Evolutionary conservation across 2,329 filamentous ascomycete species (phyloP).

Genomic region (Amesomyces nigricolor): DNA sequence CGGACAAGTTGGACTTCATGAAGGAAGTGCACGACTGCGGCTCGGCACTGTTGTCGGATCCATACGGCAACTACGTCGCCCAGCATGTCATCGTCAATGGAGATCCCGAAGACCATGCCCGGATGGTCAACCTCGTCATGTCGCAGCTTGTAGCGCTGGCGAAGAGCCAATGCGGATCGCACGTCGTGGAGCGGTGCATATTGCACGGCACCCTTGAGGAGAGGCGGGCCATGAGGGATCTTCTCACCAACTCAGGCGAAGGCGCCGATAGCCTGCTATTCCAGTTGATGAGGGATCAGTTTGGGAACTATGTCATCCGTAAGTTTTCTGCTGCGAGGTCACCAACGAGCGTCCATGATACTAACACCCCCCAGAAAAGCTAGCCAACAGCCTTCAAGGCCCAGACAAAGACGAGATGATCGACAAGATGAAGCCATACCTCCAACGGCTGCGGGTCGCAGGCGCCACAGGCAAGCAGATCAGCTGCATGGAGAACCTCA

Average conservation of each 20-base stretch:
- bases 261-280: conserved; percentile 67
- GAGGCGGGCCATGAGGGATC: conserved; percentile 60
- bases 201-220: conserved; percentile 64
- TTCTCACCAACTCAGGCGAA: conserved; percentile 53
- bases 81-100: conserved; percentile 86
- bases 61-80: conserved; percentile 93
- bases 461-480: conserved; percentile 60
- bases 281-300: conserved; percentile 80
- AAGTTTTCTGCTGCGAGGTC: conserved; percentile 41
- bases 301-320: conserved; percentile 96
- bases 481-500: conserved; percentile 55
- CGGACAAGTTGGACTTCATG: conserved; percentile 67
- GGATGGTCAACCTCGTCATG: conserved; percentile 69
- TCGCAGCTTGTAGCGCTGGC: conserved; percentile 68
- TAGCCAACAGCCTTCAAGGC: conserved; percentile 59
- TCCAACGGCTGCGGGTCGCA: conserved; percentile 57
- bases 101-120: conserved; percentile 62
- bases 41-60: conserved; percentile 69
- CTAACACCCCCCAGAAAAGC: conserved; percentile 59
- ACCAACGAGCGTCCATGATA: background rate
- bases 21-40: conserved; percentile 71
- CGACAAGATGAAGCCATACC: conserved; percentile 57
- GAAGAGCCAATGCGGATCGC: conserved; percentile 95
- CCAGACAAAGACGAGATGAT: conserved; percentile 55
- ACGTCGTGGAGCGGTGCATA: conserved; percentile 93